Evolutionary conservation across 164 flowering plant genomes (phyloP).

Genomic region (Magnolia officinalis): DNA sequence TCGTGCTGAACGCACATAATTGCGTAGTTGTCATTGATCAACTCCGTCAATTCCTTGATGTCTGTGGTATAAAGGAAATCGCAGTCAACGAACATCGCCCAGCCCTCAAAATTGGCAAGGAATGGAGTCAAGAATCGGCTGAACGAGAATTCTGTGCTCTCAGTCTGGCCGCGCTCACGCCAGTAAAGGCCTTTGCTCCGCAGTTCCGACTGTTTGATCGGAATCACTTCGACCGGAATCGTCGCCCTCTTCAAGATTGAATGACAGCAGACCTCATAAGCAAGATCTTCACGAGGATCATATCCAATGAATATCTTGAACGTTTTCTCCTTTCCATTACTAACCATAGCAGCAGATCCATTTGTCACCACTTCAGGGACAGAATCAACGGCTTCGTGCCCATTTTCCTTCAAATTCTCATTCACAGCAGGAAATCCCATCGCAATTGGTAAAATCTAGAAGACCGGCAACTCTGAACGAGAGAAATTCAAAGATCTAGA

Average conservation of each 20-base stretch:
- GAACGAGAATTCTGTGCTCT: conserved; percentile 96
- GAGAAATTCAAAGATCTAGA: not conserved
- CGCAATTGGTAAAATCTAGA: not conserved
- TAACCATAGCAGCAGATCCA: not conserved
- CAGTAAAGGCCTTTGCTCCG: conserved; percentile 60
- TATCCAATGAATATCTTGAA: conserved; percentile 87
- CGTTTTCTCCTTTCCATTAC: conserved; percentile 33
- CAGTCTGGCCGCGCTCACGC: conserved; percentile 72
- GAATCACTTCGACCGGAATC: conserved; percentile 68
- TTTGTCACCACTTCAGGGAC: not conserved
- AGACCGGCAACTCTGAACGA: not conserved
- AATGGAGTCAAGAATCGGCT: conserved; percentile 73
- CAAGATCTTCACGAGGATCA: conserved; percentile 82
- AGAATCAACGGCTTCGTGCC: not conserved
- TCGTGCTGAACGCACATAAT: conserved; percentile 95
- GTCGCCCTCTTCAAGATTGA: conserved; percentile 66
- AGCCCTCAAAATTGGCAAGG: conserved; percentile 69
- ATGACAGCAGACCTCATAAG: conserved; percentile 73
- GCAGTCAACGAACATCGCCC: conserved; percentile 97
- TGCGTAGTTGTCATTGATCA: conserved; percentile 76
- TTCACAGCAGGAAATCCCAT: not conserved
- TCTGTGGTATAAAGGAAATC: conserved; percentile 83
- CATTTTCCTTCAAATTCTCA: conserved; percentile 10
- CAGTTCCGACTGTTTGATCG: conserved; percentile 72
- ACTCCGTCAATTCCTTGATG: conserved; percentile 59